Base-by-base conservation (phyloP, 139 green algal genomes). In the Klebsormidium nitens region DNA sequence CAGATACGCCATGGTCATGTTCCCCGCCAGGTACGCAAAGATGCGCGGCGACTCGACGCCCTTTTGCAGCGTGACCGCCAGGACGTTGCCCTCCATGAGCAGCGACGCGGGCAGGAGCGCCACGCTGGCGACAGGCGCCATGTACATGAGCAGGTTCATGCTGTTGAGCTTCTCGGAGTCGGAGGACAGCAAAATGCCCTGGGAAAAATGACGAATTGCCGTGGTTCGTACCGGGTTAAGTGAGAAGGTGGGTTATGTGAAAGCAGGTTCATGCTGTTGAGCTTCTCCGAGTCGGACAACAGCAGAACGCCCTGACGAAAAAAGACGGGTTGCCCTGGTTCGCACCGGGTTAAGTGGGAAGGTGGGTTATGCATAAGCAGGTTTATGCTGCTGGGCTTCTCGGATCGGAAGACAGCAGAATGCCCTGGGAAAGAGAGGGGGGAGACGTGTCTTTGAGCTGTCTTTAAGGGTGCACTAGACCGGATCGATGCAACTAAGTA, bases 351-450 rank as follows among this genome's bases (percentile, higher is more conserved):
- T n/a, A n/a, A n/a, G n/a, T n/a, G n/a, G n/a, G n/a, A n/a, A 2
- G 84, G 83, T 0, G 83, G 81, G 91, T 97, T 96, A 84, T 95
- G 95, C 26, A 89, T 69, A 42, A 97, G 82, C 74, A 97, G 74
- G 67, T 81, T 90, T 80, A 95, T 88, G 29, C 75, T 85, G 76
- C 95, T 86, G 39, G 96, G 75, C 75, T 90, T 90, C 58, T 96
- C 90, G 31, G 4, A 61, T 69, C 61, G 37, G 19, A 29, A 34
- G 61, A 59, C n/a, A 69, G 36, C 28, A 69, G 61, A 34, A 69
- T 29, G 29, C 61, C 61, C 61, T n/a, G n/a, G n/a, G n/a, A n/a
- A n/a, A n/a, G n/a, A n/a, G n/a, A n/a, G n/a, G n/a, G n/a, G n/a
- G n/a, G n/a, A n/a, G n/a, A n/a, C n/a, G n/a, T n/a, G n/a, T n/a